phyloP scores from a whole-genome alignment of 1,139 yeast species.

The Yamadazyma aaseri region DNA sequence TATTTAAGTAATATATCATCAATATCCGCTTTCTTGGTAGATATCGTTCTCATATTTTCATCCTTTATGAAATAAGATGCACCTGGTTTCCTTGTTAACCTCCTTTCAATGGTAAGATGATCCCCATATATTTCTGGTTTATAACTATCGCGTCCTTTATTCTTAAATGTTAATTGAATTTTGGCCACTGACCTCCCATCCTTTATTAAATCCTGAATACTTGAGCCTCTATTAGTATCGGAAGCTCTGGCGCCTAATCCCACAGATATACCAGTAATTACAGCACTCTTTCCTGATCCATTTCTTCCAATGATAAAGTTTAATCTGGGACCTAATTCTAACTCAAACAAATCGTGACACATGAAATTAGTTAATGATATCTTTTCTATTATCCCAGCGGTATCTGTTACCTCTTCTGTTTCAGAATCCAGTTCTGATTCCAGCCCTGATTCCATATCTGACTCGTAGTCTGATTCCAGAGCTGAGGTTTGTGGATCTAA shows the following conservation, averaged over 20 bases:
- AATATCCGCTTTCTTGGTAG: conserved; percentile 62
- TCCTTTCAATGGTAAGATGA: conserved; percentile 68
- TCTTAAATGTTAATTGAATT: conserved; percentile 57
- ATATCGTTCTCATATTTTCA: conserved; percentile 46
- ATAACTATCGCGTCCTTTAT: conserved; percentile 65
- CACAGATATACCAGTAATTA: conserved; percentile 84
- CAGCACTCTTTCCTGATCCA: conserved; percentile 95
- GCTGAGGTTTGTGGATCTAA: too few relatives aligned
- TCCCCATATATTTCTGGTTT: conserved; percentile 65
- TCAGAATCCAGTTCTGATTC: conserved; percentile 10
- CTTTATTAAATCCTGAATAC: conserved; percentile 67
- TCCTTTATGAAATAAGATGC: conserved; percentile 54
- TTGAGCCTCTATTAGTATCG: conserved; percentile 83
- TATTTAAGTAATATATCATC: conserved; percentile 69
- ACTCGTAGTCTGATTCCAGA: conserved; percentile 1
- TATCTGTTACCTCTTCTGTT: conserved; percentile 19
- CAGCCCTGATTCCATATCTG: conserved; percentile 2
- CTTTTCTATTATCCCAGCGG: conserved; percentile 56
- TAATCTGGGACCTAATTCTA: conserved; percentile 77
- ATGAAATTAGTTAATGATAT: conserved; percentile 67
- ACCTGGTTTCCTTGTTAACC: conserved; percentile 53
- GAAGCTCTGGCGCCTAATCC: conserved; percentile 94
- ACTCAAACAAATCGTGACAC: conserved; percentile 79
- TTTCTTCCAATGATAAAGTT: conserved; percentile 93
- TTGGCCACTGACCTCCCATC: conserved; percentile 72